Base-by-base conservation (phyloP, 1,139 yeast genomes). In the Geotrichum cucujoidarum region DNA sequence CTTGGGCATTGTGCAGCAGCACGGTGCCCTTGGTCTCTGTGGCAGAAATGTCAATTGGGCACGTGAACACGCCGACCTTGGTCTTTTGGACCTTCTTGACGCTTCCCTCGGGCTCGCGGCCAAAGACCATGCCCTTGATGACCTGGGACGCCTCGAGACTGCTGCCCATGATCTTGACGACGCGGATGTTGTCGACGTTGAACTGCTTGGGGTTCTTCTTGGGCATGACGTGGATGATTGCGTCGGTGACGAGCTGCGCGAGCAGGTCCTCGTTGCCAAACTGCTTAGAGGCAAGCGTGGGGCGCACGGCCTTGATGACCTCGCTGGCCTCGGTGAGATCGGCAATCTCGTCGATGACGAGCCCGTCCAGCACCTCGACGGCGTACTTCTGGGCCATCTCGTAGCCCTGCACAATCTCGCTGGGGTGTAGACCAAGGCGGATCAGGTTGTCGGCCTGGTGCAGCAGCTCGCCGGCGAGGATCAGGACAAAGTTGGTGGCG, bases 21-120 rank as follows among this genome's bases (percentile, higher is more conserved):
- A 92, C 98, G 10, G 98, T 94, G 45, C 98, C 97, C 70, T 92
- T 90, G 21, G 97, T 90, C 72, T 92, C 98, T 16, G 98, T 90
- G 52, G 89, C 83, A 20, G 96, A 83, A 55, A 87, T 88, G 68
- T 92, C 98, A 53, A 92, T 80, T 27, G 97, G 97, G 66, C 95
- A 83, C 13, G 96, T 88, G 70, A 77, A 94, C 3, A 89, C 92
- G 7, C 87, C 98, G 38, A 92, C 97, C 68, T 88, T 89, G 24
- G 95, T 80, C 60, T 77, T 80, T 30, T 66, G 67, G 50, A 84
- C 72, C 55, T 81, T 76, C 67, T 87, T 87, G 48, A 90, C 70
- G 55, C 80, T 81, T 14, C 97, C 95, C 66, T 92, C 97, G 11
- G 98, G 97, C 66, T 89, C 95, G 61, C 95, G 78, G 58, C 95